Base-by-base conservation (phyloP, 306 rosid genomes). In the Vicia villosa region DNA sequence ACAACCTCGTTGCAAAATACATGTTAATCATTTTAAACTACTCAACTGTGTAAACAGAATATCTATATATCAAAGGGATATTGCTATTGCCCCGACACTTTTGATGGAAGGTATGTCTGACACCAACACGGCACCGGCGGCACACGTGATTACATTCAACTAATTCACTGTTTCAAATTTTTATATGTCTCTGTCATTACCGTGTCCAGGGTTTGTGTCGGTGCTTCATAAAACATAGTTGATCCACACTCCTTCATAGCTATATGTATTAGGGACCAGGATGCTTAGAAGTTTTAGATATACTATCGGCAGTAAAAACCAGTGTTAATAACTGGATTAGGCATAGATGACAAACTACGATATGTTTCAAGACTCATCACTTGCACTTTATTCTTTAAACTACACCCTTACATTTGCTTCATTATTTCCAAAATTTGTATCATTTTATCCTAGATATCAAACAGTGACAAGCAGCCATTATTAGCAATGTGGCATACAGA, bases 401-500 rank as follows among this genome's bases (percentile, higher is more conserved):
- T 17, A 8, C 46, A 37, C 47, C 3, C 10, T 61, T 62, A 6
- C 50, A 13, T 62, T 49, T 49, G 60, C 42, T 47, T 21, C 69
- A 72, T 66, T 26, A 57, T 28, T 54, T 34, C 63, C 19, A 43
- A 55, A 43, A 55, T 11, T 42, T 17, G 51, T 45, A 46, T 43
- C 73, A 34, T 42, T 60, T 64, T 59, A 75, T 41, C 41, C 47
- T 42, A 52, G 40, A 34, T 34, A 57, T 37, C 15, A 21, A 43
- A 32, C 40, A 75, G 66, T 55, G 30, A 49, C 28, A 56, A 55
- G 37, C 45, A 45, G 45, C 22, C 63, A 43, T 17, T 52, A 46
- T 14, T 59, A 70, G 64, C 36, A 40, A 57, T 13, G 63, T n/a
- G 22, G 55, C 20, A 1, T 20, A 69, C 80, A 70, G 57, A 61